Evolutionary conservation across 306 rosid species (phyloP), one percentile per base, ranked within the genome.

Genomic region (Sphenostylis stenocarpa): DNA sequence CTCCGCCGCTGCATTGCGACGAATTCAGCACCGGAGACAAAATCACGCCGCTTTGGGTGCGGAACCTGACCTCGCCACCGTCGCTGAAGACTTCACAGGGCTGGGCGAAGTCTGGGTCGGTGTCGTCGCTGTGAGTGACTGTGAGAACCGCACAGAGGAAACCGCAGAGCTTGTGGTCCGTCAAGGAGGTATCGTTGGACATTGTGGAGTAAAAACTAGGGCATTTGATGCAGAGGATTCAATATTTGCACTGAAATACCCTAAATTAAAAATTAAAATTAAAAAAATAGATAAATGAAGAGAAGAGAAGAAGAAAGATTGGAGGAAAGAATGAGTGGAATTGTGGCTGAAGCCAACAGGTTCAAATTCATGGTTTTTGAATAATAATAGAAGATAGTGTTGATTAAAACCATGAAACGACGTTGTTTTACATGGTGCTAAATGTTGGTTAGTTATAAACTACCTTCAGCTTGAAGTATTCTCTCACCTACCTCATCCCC

Each of bases 131-230:
- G n/a, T 29, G 39, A 5, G 55, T 0, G 88, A 83, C 75, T 1
- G 86, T 14, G 53, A 95, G 90, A 79, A 89, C 96, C 44, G 95
- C 84, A 17, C 74, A 82, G 53, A 90, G 90, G 86, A 79, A 92
- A 51, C 97, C 99, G 84, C 96, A 87, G 86, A 89, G 97, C 83
- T 88, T 90, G 85, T 84, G 86, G 67, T 71, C 86, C 3, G 91
- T 26, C 77, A 86, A 69, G 70, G 87, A 39, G 38, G 70, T 81
- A 29, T 34, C 1, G 33, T n/a, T n/a, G 64, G 82, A 84, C 95
- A 87, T 90, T 66, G 39, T 17, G 24, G 76, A 19, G 14, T 3
- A 4, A 3, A 9, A 19, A 52, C 28, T 52, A 52, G 38, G 36
- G 64, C 17, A 24, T 23, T 16, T n/a, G 20, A n/a, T 48, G 53